These are phyloP conservation scores for Rosa lucieae DNA, from an alignment of 306 rosid genomes.

Conservation along the genomic window DNA sequence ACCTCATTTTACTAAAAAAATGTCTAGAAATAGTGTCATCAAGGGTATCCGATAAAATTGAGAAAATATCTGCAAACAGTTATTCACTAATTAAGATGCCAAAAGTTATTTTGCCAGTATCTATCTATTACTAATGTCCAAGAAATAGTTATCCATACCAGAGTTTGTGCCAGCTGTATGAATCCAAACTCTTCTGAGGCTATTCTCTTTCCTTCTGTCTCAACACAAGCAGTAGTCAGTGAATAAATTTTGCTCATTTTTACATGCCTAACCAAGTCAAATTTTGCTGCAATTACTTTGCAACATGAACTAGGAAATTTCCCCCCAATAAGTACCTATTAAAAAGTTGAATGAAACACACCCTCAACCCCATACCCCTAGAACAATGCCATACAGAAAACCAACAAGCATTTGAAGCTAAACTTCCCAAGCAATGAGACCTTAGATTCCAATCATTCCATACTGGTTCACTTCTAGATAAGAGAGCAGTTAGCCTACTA, in stretches of 20 bases:
- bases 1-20: too few species aligned
- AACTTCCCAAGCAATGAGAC: constrained; percentile 24
- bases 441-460: constrained; percentile 32
- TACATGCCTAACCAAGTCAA: not conserved
- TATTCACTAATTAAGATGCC: too few species aligned
- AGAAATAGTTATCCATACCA: not conserved
- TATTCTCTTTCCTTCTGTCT: not conserved
- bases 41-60: too few species aligned
- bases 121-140: not conserved
- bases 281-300: not conserved
- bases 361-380: not conserved
- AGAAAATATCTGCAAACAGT: too few species aligned
- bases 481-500: constrained; percentile 49
- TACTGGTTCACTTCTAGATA: constrained; percentile 45
- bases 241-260: not conserved
- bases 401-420: constrained; percentile 37
- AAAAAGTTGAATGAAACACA: not conserved
- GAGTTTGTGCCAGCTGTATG: not conserved
- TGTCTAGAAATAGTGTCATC: too few species aligned
- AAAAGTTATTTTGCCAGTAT: too few species aligned
- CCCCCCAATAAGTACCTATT: not conserved
- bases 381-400: constrained; percentile 21
- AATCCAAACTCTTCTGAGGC: not conserved
- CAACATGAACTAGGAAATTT: not conserved
- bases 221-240: not conserved